phyloP scores from a whole-genome alignment of 208 protist species.

The Naegleria lovaniensis region DNA sequence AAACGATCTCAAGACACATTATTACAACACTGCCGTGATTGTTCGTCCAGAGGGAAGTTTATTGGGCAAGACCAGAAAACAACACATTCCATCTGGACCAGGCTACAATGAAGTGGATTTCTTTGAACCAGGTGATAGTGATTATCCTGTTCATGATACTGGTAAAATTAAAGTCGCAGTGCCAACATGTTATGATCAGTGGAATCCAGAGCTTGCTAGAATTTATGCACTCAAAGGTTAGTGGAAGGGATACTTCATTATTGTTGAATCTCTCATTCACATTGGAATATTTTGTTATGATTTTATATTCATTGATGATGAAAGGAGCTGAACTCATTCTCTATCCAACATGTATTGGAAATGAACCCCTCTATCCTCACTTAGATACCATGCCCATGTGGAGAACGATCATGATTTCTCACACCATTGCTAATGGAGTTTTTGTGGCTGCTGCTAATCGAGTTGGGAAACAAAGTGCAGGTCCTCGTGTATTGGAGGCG shows the following conservation, averaged over 20 bases:
- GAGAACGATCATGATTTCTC: conserved; percentile 22
- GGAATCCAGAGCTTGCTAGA: conserved; percentile 36
- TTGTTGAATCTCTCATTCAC: too few relatives aligned
- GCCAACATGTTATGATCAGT: conserved; percentile 36
- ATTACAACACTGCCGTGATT: conserved; percentile 31
- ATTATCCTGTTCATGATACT: conserved; percentile 35
- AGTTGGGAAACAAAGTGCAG: background rate
- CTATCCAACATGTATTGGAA: conserved; percentile 36
- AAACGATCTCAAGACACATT: background rate
- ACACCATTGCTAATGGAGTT: conserved; percentile 29
- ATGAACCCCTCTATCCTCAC: conserved; percentile 11
- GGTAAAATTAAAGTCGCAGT: conserved; percentile 35
- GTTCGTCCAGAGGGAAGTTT: background rate
- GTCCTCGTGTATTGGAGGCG: background rate
- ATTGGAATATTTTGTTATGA: too few relatives aligned
- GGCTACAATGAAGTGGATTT: conserved; percentile 29
- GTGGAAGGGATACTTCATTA: too few relatives aligned
- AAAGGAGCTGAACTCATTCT: conserved; percentile 36
- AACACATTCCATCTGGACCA: conserved; percentile 28
- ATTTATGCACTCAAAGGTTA: conserved; percentile 34
- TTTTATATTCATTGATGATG: too few relatives aligned
- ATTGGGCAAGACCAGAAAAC: conserved; percentile 29
- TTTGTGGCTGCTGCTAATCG: conserved; percentile 11
- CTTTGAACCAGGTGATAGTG: conserved; percentile 28
- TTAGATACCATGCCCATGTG: conserved; percentile 32